Evolutionary conservation across 257 asterid species (phyloP).

Genomic region (Jacaranda copaia): DNA sequence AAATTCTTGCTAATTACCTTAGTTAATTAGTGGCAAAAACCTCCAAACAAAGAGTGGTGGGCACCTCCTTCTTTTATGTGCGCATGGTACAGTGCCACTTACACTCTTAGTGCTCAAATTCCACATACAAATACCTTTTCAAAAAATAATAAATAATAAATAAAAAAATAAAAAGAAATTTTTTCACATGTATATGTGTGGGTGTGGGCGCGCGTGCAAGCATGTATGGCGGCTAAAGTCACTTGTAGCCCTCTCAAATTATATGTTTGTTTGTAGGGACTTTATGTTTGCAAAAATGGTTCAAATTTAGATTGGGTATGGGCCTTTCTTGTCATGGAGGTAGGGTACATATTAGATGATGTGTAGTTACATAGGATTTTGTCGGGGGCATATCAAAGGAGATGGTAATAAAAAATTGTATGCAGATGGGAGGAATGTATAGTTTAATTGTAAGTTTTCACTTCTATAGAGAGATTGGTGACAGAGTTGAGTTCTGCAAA

Average conservation of each 20-base stretch:
- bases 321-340: constrained; percentile 56
- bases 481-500: no score
- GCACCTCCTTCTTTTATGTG: constrained; percentile 49
- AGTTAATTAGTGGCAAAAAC: constrained; percentile 32
- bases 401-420: no score
- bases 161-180: not conserved
- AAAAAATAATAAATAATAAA: not conserved
- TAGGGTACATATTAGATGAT: constrained; percentile 53
- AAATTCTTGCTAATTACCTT: constrained; percentile 25
- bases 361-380: constrained; percentile 58
- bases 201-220: constrained; percentile 60
- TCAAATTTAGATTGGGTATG: constrained; percentile 42
- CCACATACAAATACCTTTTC: constrained; percentile 19
- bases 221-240: constrained; percentile 83
- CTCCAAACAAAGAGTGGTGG: constrained; percentile 48
- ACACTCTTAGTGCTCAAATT: constrained; percentile 45
- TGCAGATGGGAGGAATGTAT: no score
- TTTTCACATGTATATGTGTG: not conserved
- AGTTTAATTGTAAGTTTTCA: no score
- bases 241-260: constrained; percentile 51
- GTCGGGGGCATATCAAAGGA: constrained; percentile 38
- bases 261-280: constrained; percentile 69
- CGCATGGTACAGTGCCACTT: constrained; percentile 86
- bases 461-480: no score
- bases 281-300: constrained; percentile 49